A percentile compares a stretch with the other conserved stretches of the same genome.
Conservation (phyloP, 78 protist genomes). For the Dictyostelium firmibasis region DNA sequence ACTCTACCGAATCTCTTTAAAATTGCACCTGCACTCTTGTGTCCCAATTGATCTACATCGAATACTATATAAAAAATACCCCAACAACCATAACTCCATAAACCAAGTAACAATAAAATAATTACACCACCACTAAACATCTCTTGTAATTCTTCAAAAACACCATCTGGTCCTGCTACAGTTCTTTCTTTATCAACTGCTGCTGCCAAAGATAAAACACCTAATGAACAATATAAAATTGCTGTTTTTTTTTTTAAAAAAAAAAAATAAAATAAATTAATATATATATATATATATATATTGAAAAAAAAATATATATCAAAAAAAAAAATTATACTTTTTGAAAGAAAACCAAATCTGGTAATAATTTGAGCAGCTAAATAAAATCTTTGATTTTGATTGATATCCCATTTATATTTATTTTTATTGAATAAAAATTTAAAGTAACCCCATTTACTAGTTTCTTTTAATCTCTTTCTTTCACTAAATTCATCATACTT, state of each 20-base stretch:
- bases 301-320: too few relatives aligned
- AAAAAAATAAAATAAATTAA: neutral
- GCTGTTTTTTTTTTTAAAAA: neutral
- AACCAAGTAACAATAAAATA: constrained; percentile 27
- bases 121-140: constrained; percentile 62
- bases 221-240: constrained; percentile 33
- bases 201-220: constrained; percentile 42
- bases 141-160: constrained; percentile 60
- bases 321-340: constrained; percentile 2
- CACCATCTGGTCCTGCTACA: constrained; percentile 46
- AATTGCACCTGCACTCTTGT: constrained; percentile 39
- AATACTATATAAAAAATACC: constrained; percentile 49
- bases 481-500: neutral
- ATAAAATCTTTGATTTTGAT: constrained; percentile 19
- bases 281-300: neutral
- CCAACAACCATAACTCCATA: constrained; percentile 61
- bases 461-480: neutral
- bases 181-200: constrained; percentile 61
- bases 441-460: neutral
- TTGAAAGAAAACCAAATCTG: constrained; percentile 47
- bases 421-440: constrained; percentile 37
- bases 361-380: constrained; percentile 59
- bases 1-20: constrained; percentile 63
- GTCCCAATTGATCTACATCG: constrained; percentile 63
- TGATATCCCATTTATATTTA: constrained; percentile 19